Percentiles rank a stretch among this genome's conserved stretches.
phyloP scores from a whole-genome alignment of 352 stramenopile genomes.

The Poterioochromonas sp. region DNA sequence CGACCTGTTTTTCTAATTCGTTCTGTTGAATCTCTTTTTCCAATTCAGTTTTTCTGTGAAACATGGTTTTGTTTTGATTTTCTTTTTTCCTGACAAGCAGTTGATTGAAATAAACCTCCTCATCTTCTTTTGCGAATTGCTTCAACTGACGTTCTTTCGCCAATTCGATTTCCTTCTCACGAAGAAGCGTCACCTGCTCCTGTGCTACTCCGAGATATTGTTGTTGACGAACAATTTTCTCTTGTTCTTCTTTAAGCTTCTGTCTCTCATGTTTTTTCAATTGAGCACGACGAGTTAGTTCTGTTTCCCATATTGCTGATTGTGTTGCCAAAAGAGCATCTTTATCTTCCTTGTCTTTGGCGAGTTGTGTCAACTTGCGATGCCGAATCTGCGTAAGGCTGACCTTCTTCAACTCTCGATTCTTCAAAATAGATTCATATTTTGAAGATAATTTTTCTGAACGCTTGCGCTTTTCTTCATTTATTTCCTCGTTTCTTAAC shows the following conservation, averaged over 20 bases:
- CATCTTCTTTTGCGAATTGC: neutral
- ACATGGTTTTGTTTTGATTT: neutral
- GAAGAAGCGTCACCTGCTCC: neutral
- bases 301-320: neutral
- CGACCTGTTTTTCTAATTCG: neutral
- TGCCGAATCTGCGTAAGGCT: neutral
- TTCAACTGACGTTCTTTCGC: neutral
- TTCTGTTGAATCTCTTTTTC: neutral
- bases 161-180: neutral
- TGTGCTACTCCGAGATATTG: slow-evolving; percentile 7
- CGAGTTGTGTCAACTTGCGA: neutral
- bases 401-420: neutral
- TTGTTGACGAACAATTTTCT: slow-evolving; percentile 36
- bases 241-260: slow-evolving; percentile 59
- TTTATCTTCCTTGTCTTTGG: neutral
- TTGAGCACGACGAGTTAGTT: neutral
- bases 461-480: slow-evolving; percentile 49
- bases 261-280: slow-evolving; percentile 47
- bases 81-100: neutral
- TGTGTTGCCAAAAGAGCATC: neutral
- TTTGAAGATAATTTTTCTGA: slow-evolving; percentile 51
- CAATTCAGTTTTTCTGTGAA: neutral
- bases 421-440: neutral
- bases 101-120: neutral
- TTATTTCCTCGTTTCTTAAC: neutral